phyloP scores from a whole-genome alignment of 1,284 basidiomycete species.

The Ganoderma boninense region DNA sequence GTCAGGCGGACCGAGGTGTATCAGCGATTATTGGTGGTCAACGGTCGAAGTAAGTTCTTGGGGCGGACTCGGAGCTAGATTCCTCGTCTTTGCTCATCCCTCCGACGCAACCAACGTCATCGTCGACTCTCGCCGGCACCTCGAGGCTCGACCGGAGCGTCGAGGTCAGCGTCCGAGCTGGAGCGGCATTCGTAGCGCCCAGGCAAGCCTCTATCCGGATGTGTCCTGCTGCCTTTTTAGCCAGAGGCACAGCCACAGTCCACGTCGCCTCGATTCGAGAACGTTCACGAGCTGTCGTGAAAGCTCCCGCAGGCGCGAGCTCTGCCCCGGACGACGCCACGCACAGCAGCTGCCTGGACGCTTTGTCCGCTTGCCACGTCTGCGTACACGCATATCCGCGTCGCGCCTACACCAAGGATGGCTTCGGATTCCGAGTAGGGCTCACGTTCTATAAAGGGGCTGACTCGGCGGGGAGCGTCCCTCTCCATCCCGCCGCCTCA shows the following conservation, averaged over 20 bases:
- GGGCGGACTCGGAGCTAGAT: not conserved
- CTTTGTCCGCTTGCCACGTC: not conserved
- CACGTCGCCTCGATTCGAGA: not conserved
- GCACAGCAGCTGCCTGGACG: not conserved
- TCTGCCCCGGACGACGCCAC: not conserved
- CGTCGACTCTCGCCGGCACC: not conserved
- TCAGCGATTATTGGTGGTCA: not conserved
- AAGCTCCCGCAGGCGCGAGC: not conserved
- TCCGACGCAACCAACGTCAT: not conserved
- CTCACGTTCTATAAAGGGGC: not conserved
- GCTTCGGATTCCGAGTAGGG: not conserved
- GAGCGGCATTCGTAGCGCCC: not conserved
- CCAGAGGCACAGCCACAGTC: not conserved
- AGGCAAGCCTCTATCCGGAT: not conserved
- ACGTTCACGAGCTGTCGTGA: not conserved
- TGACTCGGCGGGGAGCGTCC: not conserved
- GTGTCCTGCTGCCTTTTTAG: not conserved
- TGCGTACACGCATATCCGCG: conserved; percentile 4
- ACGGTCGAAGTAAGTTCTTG: no score
- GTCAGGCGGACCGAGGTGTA: not conserved
- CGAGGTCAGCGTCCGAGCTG: not conserved
- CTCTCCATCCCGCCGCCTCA: conserved; percentile 6
- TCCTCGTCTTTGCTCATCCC: not conserved
- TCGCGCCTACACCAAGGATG: not conserved
- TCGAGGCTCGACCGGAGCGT: not conserved